These are phyloP conservation scores for Didymella sp. DNA, from an alignment of 2,329 filamentous ascomycete genomes.

Conservation along the genomic window DNA sequence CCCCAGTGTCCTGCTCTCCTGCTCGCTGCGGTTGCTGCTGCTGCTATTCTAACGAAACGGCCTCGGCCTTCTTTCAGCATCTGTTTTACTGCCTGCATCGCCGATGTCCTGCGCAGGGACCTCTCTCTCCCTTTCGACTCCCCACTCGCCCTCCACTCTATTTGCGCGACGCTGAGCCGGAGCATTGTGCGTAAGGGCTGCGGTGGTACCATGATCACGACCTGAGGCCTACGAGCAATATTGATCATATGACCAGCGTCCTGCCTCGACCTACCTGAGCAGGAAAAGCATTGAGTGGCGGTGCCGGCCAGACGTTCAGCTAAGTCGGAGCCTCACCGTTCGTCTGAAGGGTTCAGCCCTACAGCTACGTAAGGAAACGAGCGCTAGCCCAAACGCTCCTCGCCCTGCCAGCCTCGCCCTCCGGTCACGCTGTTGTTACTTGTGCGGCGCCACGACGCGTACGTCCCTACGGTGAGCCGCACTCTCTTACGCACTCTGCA, in stretches of 20 bases:
- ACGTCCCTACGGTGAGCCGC: constrained; percentile 23
- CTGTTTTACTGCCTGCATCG: constrained; percentile 16
- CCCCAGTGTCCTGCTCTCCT: constrained; percentile 36
- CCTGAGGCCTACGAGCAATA: constrained; percentile 14
- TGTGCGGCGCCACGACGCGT: constrained; percentile 17
- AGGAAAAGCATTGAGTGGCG: constrained; percentile 29
- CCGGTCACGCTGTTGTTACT: constrained; percentile 10
- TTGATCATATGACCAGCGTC: constrained; percentile 23
- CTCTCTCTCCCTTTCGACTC: constrained; percentile 24
- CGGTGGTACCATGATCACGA: constrained; percentile 41
- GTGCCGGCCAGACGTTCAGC: constrained; percentile 29
- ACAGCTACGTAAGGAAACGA: constrained; percentile 18
- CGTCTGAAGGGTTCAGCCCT: constrained; percentile 20
- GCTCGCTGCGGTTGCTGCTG: constrained; percentile 24
- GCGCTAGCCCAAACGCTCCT: constrained; percentile 17
- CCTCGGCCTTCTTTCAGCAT: constrained; percentile 6
- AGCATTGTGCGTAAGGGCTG: constrained; percentile 33
- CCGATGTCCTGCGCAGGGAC: constrained; percentile 18
- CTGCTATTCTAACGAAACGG: constrained; percentile 12
- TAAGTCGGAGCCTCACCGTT: constrained; percentile 24
- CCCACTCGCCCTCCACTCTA: constrained; percentile 18
- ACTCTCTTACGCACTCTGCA: constrained; percentile 11
- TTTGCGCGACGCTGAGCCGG: constrained; percentile 28
- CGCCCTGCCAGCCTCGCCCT: constrained; percentile 29
- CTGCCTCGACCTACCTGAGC: constrained; percentile 11